Evolutionary conservation across 495 filamentous ascomycete species (phyloP), one percentile per base, ranked within the genome.

Genomic region (Aspergillus olivimuriae): DNA sequence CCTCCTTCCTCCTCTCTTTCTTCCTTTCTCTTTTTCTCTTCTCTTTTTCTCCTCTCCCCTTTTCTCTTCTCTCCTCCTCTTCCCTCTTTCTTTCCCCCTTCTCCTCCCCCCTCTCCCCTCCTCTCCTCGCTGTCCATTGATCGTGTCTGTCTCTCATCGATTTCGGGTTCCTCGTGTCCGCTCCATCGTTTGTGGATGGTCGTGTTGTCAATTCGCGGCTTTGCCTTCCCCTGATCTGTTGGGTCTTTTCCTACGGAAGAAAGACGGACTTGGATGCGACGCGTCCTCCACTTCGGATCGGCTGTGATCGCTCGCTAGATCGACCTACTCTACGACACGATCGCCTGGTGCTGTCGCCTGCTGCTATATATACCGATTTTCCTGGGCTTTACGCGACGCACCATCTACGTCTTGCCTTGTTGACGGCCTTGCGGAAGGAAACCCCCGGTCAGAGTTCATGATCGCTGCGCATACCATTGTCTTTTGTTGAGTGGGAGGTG

Each of bases 251-350:
- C 7, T 9, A 34, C 28, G 16, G 14, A n/a, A n/a, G n/a, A n/a
- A n/a, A n/a, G n/a, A n/a, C n/a, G n/a, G n/a, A n/a, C 23, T 31
- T 45, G 14, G 4, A 15, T 46, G 40, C 41, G 50, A 48, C 45
- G 41, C 45, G 50, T 44, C 36, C 31, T 36, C 15, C 18, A 1
- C 14, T 23, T 38, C 22, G 16, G 11, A 26, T 16, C 15, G 28
- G 18, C 17, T 39, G 36, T 21, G 36, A 24, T 39, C 23, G 18
- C 7, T 6, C 22, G 36, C 36, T 17, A 23, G 6, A n/a, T n/a
- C n/a, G n/a, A n/a, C n/a, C n/a, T n/a, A n/a, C n/a, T n/a, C n/a
- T n/a, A n/a, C n/a, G n/a, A n/a, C n/a, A n/a, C n/a, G n/a, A n/a
- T n/a, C n/a, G n/a, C n/a, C 24, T 19, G 16, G 30, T 28, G 18